A percentile compares a stretch with the other conserved stretches of the same genome.
Conservation (phyloP, 495 filamentous ascomycete species). For the Talaromyces stipitatus region DNA sequence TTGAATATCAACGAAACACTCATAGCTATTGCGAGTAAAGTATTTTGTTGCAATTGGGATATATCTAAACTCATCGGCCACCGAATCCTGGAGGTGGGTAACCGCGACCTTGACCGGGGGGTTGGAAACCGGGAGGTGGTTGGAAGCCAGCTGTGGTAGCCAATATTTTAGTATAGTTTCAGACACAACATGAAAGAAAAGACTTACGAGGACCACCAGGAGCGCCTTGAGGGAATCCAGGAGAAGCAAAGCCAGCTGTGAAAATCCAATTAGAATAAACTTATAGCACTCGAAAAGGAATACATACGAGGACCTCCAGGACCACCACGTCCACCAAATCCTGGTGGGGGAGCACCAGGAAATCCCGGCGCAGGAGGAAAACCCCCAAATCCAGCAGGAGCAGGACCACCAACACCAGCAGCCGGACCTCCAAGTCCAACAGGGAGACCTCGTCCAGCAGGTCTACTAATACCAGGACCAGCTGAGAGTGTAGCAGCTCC, state of each 20-base stretch:
- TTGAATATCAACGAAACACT: neutral
- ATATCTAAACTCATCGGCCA: slow-evolving; percentile 47
- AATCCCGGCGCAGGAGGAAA: slow-evolving; percentile 58
- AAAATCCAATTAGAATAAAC: neutral
- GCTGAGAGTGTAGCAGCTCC: slow-evolving; percentile 60
- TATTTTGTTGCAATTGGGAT: neutral
- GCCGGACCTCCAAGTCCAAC: slow-evolving; percentile 83
- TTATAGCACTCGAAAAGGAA: neutral
- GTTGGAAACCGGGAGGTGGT: slow-evolving; percentile 64
- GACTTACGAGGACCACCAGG: slow-evolving; percentile 51
- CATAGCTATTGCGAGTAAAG: neutral
- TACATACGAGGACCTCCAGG: slow-evolving; percentile 56
- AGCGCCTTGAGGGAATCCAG: slow-evolving; percentile 48
- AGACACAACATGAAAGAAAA: neutral
- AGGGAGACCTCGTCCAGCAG: slow-evolving; percentile 85
- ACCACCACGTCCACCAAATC: slow-evolving; percentile 71
- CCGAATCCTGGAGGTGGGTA: slow-evolving; percentile 73
- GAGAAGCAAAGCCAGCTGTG: slow-evolving; percentile 49
- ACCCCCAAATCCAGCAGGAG: slow-evolving; percentile 53
- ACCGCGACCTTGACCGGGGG: slow-evolving; percentile 56
- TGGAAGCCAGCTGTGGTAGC: slow-evolving; percentile 50
- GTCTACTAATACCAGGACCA: slow-evolving; percentile 85
- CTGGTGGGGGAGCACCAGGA: slow-evolving; percentile 59
- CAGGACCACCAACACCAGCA: slow-evolving; percentile 77
- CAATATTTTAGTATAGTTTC: neutral